phyloP scores from a whole-genome alignment of 1,284 basidiomycete genomes.

The Trametes pubescens region DNA sequence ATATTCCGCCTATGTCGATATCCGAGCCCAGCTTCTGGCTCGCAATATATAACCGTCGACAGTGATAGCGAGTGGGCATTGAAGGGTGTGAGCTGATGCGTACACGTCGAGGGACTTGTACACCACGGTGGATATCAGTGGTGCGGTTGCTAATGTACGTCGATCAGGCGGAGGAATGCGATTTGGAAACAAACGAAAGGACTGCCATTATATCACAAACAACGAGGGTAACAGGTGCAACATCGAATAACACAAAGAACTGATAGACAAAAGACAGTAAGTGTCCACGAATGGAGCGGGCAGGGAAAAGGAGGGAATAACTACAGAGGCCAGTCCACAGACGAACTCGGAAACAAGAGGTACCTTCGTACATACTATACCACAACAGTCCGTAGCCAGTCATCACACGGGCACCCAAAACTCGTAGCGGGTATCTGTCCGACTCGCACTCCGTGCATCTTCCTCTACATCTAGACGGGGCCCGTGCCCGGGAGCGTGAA shows the following conservation, averaged over 20 bases:
- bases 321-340: neutral
- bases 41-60: neutral
- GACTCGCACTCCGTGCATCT: neutral
- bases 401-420: neutral
- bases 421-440: neutral
- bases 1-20: neutral
- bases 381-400: neutral
- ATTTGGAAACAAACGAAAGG: neutral
- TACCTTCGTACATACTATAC: neutral
- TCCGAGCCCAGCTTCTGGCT: neutral
- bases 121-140: too few species aligned
- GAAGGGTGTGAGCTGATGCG: too few species aligned
- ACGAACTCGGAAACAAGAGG: neutral
- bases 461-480: slow-evolving; percentile 16
- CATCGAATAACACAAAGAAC: neutral
- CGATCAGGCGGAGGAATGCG: too few species aligned
- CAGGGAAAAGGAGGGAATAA: neutral
- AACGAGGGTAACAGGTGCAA: neutral
- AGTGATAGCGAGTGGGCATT: neutral
- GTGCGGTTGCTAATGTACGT: too few species aligned
- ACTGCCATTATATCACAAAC: neutral
- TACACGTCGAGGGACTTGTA: too few species aligned
- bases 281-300: neutral
- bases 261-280: neutral
- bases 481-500: slow-evolving; percentile 66